Conservation (phyloP, 805 yeast genomes). For the Deakozyma indianensis region DNA sequence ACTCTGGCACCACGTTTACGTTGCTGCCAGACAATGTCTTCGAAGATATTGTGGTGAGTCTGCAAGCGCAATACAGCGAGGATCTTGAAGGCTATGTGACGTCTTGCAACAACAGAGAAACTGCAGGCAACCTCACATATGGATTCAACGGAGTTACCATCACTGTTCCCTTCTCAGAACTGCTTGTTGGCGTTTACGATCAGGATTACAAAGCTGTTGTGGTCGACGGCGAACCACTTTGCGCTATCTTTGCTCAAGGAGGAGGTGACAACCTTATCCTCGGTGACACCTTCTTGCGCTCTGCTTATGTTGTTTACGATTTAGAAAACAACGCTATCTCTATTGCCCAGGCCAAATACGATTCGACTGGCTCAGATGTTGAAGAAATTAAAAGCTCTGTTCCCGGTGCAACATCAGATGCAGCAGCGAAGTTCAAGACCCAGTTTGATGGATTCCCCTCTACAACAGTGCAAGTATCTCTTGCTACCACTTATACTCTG, state of each 20-base stretch:
- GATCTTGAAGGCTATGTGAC: conserved; percentile 26
- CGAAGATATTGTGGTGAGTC: conserved; percentile 6
- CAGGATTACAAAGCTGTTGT: conserved; percentile 6
- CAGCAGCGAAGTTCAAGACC: background rate
- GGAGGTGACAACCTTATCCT: conserved; percentile 25
- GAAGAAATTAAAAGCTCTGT: conserved; percentile 4
- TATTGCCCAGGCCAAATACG: conserved; percentile 34
- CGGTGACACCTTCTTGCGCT: conserved; percentile 52
- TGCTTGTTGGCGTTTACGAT: conserved; percentile 7
- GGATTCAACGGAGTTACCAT: conserved; percentile 38
- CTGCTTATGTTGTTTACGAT: conserved; percentile 54
- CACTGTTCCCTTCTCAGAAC: conserved; percentile 27
- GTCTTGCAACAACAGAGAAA: conserved; percentile 22
- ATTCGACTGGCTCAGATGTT: conserved; percentile 13
- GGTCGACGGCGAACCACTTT: conserved; percentile 12
- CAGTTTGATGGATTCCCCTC: conserved; percentile 1
- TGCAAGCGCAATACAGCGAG: conserved; percentile 27
- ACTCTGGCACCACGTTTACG: conserved; percentile 11
- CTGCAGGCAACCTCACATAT: conserved; percentile 21
- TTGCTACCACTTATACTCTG: too few species aligned
- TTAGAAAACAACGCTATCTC: conserved; percentile 41
- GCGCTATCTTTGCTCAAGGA: conserved; percentile 14
- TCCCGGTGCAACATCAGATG: background rate
- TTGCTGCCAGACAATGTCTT: conserved; percentile 10
- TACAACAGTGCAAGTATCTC: too few species aligned